phyloP scores from a whole-genome alignment of 306 rosid species.

The Elaeagnus macrophylla region DNA sequence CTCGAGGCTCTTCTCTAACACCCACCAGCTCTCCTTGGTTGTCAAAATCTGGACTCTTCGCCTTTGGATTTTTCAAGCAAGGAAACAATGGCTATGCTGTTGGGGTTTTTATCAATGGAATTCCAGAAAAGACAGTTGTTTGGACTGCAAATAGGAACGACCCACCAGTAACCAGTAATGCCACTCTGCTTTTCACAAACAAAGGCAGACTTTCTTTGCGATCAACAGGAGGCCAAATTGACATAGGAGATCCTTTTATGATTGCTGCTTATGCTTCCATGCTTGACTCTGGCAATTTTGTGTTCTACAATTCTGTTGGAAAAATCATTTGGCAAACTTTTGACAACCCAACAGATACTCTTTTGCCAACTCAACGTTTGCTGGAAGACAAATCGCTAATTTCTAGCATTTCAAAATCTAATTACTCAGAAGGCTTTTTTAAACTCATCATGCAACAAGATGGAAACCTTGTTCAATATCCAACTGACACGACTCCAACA shows the following conservation, averaged over 20 bases:
- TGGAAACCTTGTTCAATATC: conserved; percentile 24
- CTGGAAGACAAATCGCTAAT: not conserved
- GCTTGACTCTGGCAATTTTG: conserved; percentile 20
- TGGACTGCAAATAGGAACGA: conserved; percentile 22
- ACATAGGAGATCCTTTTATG: not conserved
- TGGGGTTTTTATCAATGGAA: conserved; percentile 13
- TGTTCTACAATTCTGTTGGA: conserved; percentile 2
- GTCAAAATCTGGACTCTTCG: conserved; percentile 23
- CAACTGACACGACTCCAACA: not conserved
- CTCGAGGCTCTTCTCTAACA: conserved; percentile 11
- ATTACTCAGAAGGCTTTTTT: conserved; percentile 15
- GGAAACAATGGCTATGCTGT: conserved; percentile 17
- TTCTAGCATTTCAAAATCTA: conserved; percentile 8
- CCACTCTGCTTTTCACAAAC: conserved; percentile 10
- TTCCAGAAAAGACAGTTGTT: conserved; percentile 22
- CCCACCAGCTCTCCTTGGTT: conserved; percentile 18
- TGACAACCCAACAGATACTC: conserved; percentile 17
- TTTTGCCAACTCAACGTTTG: conserved; percentile 15
- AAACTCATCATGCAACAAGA: conserved; percentile 15
- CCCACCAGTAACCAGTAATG: conserved; percentile 2
- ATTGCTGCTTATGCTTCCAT: conserved; percentile 15
- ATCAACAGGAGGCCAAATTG: not conserved
- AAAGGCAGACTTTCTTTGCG: conserved; percentile 16
- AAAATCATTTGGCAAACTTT: conserved; percentile 16
- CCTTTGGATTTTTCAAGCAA: conserved; percentile 24